A percentile compares a stretch with the other conserved stretches of the same genome.
Evolutionary conservation across 331 rosid genomes (phyloP).

Genomic region (Rhamnella rubrinervis): DNA sequence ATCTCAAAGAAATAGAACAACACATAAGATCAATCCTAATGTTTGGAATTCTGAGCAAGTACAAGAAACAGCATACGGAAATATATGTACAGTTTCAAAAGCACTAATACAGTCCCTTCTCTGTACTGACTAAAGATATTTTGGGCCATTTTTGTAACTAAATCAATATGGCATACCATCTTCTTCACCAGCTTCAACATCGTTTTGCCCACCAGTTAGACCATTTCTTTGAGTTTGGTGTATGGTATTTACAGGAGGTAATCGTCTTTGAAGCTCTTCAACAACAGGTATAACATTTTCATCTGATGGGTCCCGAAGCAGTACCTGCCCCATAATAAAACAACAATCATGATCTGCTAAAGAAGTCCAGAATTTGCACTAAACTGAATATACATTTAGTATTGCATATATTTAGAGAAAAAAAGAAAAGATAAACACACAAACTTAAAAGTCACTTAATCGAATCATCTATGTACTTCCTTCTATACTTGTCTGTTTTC

Average conservation of each 20-base stretch:
- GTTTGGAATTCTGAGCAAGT: conserved; percentile 8
- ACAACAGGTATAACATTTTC: conserved; percentile 83
- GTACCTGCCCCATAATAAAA: conserved; percentile 51
- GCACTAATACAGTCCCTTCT: not conserved
- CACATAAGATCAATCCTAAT: not conserved
- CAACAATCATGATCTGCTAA: conserved; percentile 24
- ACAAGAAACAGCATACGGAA: not conserved
- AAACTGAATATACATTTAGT: not conserved
- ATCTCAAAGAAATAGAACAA: conserved; percentile 12
- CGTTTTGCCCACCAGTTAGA: conserved; percentile 50
- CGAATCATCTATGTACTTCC: no score
- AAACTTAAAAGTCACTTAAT: no score
- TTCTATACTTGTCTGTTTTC: no score
- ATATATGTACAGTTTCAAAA: conserved; percentile 3
- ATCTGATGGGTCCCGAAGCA: conserved; percentile 79
- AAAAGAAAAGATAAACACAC: no score
- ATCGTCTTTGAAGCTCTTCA: conserved; percentile 77
- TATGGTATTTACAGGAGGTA: conserved; percentile 48
- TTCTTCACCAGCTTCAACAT: conserved; percentile 69
- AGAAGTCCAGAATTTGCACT: conserved; percentile 12
- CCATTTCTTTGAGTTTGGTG: conserved; percentile 38
- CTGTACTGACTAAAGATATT: not conserved
- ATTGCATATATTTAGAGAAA: not conserved
- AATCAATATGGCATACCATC: conserved; percentile 59
- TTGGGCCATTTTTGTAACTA: not conserved